Conservation (phyloP, 176 grass and related monocot genomes). For the Avena atlantica region DNA sequence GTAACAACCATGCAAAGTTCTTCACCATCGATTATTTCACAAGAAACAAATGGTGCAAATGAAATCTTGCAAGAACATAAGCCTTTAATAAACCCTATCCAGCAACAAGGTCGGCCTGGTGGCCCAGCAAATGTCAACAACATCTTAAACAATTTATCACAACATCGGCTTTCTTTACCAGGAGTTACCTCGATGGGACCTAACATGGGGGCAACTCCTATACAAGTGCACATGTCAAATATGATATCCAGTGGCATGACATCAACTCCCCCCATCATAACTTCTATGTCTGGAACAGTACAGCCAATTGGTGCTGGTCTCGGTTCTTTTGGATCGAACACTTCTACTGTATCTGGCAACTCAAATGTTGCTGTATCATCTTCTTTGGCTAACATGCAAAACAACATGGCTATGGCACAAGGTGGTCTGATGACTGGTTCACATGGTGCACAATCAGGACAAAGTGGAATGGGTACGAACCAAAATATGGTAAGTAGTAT, state of each 20-base stretch:
- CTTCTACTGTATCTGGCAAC: constrained; percentile 59
- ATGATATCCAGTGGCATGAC: constrained; percentile 89
- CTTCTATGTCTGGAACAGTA: constrained; percentile 74
- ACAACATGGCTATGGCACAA: constrained; percentile 66
- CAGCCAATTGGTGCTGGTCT: constrained; percentile 51
- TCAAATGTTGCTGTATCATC: constrained; percentile 69
- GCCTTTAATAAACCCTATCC: constrained; percentile 69
- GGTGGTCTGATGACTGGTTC: constrained; percentile 63
- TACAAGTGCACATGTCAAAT: constrained; percentile 94
- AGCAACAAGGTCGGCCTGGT: constrained; percentile 68
- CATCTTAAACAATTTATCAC: constrained; percentile 87
- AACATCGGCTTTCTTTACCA: constrained; percentile 68
- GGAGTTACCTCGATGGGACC: constrained; percentile 68
- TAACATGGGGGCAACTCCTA: constrained; percentile 74
- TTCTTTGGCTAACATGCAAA: constrained; percentile 64
- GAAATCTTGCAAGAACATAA: constrained; percentile 83
- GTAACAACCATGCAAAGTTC: constrained; percentile 69
- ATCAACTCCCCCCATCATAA: constrained; percentile 66
- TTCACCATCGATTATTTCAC: constrained; percentile 78
- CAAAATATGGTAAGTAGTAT: constrained; percentile 70
- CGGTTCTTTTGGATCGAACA: constrained; percentile 72
- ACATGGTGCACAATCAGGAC: constrained; percentile 81
- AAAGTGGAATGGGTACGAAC: constrained; percentile 72
- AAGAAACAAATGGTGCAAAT: constrained; percentile 72
- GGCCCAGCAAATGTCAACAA: constrained; percentile 76